phyloP scores from a whole-genome alignment of 768 basidiomycete genomes.

The Tricholoma sp. region DNA sequence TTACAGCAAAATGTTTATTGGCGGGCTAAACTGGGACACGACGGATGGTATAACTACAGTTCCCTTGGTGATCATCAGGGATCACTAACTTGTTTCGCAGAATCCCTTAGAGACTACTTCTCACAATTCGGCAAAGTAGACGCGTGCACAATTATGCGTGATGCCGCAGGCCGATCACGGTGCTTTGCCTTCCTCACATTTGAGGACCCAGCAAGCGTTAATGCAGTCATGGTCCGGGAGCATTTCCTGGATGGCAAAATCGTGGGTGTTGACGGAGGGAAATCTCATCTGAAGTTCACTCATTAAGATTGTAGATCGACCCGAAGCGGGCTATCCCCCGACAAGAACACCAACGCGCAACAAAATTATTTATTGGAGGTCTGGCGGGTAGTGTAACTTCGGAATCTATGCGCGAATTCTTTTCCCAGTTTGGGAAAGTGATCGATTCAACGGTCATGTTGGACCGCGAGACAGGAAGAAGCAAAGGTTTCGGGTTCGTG shows the following conservation, averaged over 20 bases:
- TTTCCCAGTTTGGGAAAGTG: slow-evolving; percentile 91
- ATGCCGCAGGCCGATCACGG: slow-evolving; percentile 87
- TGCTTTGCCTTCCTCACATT: slow-evolving; percentile 99
- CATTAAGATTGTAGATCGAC: slow-evolving; percentile 69
- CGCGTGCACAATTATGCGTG: slow-evolving; percentile 98
- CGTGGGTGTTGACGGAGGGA: slow-evolving; percentile 45
- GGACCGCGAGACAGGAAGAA: slow-evolving; percentile 90
- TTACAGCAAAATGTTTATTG: slow-evolving; percentile 99
- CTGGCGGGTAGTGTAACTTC: slow-evolving; percentile 89
- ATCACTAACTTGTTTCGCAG: slow-evolving; percentile 45
- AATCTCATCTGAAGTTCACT: not conserved
- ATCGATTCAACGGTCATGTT: slow-evolving; percentile 99
- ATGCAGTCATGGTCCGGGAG: slow-evolving; percentile 92
- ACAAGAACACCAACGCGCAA: slow-evolving; percentile 89
- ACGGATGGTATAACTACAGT: slow-evolving; percentile 80
- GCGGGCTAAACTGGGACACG: slow-evolving; percentile 99
- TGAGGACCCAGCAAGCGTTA: slow-evolving; percentile 87
- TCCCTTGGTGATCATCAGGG: slow-evolving; percentile 33
- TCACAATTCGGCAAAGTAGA: slow-evolving; percentile 95
- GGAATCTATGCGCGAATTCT: slow-evolving; percentile 89
- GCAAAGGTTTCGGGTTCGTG: slow-evolving; percentile 98
- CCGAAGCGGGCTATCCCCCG: slow-evolving; percentile 99
- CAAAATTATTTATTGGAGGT: slow-evolving; percentile 95
- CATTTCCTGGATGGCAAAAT: slow-evolving; percentile 97
- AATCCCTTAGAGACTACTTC: slow-evolving; percentile 82